Evolutionary conservation across 2,329 filamentous ascomycete species (phyloP).

Genomic region (Dothidotthia symphoricarpi): DNA sequence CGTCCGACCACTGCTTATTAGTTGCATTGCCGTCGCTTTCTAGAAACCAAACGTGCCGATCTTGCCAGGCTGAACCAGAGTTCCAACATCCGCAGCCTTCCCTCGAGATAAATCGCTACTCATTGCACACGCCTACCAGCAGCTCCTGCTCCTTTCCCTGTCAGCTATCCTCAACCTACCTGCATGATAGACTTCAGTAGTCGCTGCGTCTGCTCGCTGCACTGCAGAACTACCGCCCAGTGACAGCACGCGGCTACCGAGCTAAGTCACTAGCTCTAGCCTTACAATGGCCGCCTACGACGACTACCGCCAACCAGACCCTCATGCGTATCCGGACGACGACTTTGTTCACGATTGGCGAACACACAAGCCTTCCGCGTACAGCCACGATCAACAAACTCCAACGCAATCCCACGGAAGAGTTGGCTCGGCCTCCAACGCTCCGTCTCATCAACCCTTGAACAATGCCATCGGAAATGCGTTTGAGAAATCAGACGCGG

Average conservation of each 20-base stretch:
- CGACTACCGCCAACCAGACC: constrained; percentile 11
- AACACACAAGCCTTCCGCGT: constrained; percentile 17
- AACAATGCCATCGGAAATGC: constrained; percentile 59
- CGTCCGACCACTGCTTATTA: constrained; percentile 8
- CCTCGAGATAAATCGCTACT: neutral
- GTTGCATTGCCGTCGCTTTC: constrained; percentile 11
- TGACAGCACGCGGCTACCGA: too few species aligned
- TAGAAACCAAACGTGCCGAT: constrained; percentile 12
- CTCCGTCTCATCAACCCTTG: constrained; percentile 47
- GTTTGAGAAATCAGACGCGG: constrained; percentile 52
- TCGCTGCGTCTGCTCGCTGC: constrained; percentile 4
- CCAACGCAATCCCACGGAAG: constrained; percentile 22
- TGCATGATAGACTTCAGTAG: constrained; percentile 4
- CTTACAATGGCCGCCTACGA: constrained; percentile 28
- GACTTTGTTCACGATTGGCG: constrained; percentile 19
- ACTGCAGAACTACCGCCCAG: constrained; percentile 1
- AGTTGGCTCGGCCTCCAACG: constrained; percentile 32
- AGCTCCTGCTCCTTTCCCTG: too few species aligned
- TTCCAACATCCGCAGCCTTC: too few species aligned
- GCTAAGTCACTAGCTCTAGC: neutral
- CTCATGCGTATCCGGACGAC: constrained; percentile 7
- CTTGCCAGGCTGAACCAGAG: constrained; percentile 16
- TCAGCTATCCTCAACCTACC: neutral
- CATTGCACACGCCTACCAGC: neutral
- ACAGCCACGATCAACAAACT: constrained; percentile 26